Evolutionary conservation across 257 asterid genomes (phyloP).

Genomic region (Plantago elongata): DNA sequence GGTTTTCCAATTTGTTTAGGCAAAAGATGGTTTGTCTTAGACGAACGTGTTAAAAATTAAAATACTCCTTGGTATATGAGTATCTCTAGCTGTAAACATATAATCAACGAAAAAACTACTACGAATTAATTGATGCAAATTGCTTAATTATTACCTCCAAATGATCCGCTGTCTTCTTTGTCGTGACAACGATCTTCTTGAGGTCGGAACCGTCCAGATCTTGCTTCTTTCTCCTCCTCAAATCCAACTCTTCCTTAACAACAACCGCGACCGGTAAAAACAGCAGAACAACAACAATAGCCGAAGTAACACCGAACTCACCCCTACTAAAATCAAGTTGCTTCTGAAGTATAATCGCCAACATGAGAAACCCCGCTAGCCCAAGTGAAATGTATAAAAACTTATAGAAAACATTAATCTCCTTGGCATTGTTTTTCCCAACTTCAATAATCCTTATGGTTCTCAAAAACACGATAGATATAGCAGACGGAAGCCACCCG

Average conservation of each 20-base stretch:
- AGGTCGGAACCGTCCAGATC: neutral
- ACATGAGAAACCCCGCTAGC: constrained; percentile 41
- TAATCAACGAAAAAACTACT: too few relatives aligned
- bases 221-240: constrained; percentile 11
- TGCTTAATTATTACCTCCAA: too few relatives aligned
- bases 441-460: constrained; percentile 29
- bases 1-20: too few relatives aligned
- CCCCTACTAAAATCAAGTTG: constrained; percentile 14
- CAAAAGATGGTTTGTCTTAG: too few relatives aligned
- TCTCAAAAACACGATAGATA: constrained; percentile 26
- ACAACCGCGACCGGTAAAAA: constrained; percentile 35
- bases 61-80: too few relatives aligned
- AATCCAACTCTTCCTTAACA: constrained; percentile 29
- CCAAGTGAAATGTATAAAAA: constrained; percentile 41
- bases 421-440: constrained; percentile 10
- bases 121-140: too few relatives aligned
- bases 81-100: too few relatives aligned
- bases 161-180: too few relatives aligned
- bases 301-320: constrained; percentile 24
- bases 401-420: constrained; percentile 30
- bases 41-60: too few relatives aligned
- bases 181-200: neutral
- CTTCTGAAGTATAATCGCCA: constrained; percentile 31
- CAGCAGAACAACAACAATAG: constrained; percentile 28
- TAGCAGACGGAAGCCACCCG: constrained; percentile 47